Evolutionary conservation across 2,329 filamentous ascomycete genomes (phyloP).

Genomic region (Hypoxylon rubiginosum): DNA sequence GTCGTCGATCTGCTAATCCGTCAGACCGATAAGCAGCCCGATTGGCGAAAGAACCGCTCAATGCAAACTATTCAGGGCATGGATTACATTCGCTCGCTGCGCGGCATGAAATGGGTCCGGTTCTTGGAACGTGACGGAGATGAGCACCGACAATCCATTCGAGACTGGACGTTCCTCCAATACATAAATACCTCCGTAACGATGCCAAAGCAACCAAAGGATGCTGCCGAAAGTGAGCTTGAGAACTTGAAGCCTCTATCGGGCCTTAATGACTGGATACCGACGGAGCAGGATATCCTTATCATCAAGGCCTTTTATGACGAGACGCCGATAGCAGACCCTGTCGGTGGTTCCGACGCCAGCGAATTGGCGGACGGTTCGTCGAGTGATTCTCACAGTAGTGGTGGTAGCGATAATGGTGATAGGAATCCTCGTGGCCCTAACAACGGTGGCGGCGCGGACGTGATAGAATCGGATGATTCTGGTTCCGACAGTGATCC

Average conservation of each 20-base stretch:
- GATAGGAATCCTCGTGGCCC: neutral
- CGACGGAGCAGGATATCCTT: slow-evolving; percentile 34
- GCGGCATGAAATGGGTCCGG: slow-evolving; percentile 57
- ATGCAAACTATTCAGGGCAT: slow-evolving; percentile 60
- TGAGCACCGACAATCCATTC: slow-evolving; percentile 35
- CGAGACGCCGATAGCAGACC: slow-evolving; percentile 12
- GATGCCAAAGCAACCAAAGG: slow-evolving; percentile 39
- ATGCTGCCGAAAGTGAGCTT: slow-evolving; percentile 38
- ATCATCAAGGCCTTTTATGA: slow-evolving; percentile 46
- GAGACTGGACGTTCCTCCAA: slow-evolving; percentile 53
- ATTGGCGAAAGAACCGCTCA: slow-evolving; percentile 54
- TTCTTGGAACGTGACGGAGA: slow-evolving; percentile 57
- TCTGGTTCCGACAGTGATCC: neutral
- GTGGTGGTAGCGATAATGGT: slow-evolving; percentile 2
- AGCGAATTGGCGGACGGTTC: slow-evolving; percentile 6
- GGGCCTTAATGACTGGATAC: slow-evolving; percentile 34
- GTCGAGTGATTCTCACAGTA: neutral
- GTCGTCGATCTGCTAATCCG: slow-evolving; percentile 35
- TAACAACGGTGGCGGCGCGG: neutral
- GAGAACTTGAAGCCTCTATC: slow-evolving; percentile 43
- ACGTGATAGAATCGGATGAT: neutral
- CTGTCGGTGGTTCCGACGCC: slow-evolving; percentile 3
- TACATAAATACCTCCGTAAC: slow-evolving; percentile 50
- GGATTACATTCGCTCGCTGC: slow-evolving; percentile 60
- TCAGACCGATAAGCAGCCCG: slow-evolving; percentile 56